Conservation (phyloP, 2,329 filamentous ascomycete species). For the Trichoderma atroviride region DNA sequence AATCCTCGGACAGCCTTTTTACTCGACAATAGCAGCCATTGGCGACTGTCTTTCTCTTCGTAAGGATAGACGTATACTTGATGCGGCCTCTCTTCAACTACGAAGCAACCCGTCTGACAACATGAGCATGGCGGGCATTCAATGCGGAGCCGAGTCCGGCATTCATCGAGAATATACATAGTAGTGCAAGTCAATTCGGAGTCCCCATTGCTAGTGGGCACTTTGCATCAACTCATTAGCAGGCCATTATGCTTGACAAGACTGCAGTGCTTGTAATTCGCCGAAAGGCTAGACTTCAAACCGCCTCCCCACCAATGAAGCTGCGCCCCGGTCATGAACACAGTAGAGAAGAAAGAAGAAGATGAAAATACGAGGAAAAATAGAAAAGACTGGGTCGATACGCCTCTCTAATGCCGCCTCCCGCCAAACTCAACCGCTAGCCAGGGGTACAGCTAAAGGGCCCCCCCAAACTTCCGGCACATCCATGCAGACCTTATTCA, state of each 20-base stretch:
- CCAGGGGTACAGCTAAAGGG: not conserved
- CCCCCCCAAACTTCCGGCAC: not conserved
- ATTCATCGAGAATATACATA: not conserved
- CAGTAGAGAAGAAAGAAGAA: not conserved
- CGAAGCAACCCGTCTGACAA: not conserved
- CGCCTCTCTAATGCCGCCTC: conserved; percentile 14
- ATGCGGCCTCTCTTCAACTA: not conserved
- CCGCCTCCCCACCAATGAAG: not conserved
- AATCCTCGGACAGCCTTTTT: conserved; percentile 4
- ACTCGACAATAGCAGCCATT: not conserved
- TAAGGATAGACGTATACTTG: not conserved
- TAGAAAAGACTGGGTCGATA: not conserved
- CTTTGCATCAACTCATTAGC: not conserved
- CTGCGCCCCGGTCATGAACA: not conserved
- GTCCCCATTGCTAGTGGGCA: not conserved
- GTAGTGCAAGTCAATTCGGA: not conserved
- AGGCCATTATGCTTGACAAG: not conserved
- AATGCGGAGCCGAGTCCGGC: not conserved
- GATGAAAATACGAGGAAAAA: not conserved
- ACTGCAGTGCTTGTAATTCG: not conserved
- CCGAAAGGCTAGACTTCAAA: not conserved
- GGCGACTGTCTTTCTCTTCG: not conserved
- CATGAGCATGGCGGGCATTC: not conserved
- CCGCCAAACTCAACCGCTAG: conserved; percentile 13
- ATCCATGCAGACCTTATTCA: conserved; percentile 7